Percentiles rank a stretch among this genome's conserved stretches.
Evolutionary conservation across 495 filamentous ascomycete genomes (phyloP).

Genomic region (Podospora pseudopauciseta): DNA sequence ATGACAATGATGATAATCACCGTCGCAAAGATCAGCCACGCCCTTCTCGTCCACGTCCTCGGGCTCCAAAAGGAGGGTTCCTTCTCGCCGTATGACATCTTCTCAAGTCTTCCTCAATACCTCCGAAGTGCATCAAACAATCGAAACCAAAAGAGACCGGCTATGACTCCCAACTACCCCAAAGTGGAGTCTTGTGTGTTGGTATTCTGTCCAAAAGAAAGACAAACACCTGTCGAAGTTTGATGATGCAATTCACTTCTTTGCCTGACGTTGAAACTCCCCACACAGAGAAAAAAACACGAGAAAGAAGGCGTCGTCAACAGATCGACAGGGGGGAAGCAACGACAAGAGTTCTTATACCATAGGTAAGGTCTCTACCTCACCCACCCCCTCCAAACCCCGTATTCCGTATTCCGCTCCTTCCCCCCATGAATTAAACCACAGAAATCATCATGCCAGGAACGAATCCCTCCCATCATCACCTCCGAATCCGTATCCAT

Average conservation of each 20-base stretch:
- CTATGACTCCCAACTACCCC: neutral
- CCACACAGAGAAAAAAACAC: neutral
- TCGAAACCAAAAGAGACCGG: neutral
- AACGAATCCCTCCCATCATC: too few species aligned
- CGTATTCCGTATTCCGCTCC: too few species aligned
- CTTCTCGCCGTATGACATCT: neutral
- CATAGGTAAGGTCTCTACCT: too few species aligned
- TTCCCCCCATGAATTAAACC: too few species aligned
- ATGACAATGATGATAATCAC: constrained; percentile 35
- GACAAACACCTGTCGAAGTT: too few species aligned
- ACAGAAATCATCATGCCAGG: too few species aligned
- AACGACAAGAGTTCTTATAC: neutral
- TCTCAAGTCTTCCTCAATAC: neutral
- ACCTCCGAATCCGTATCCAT: too few species aligned
- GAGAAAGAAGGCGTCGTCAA: neutral
- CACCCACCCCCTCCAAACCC: too few species aligned
- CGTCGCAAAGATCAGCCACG: constrained; percentile 32
- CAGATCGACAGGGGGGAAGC: neutral
- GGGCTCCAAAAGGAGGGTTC: constrained; percentile 14
- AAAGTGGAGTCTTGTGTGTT: neutral
- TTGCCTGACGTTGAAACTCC: neutral
- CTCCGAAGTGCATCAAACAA: neutral
- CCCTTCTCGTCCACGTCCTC: constrained; percentile 48
- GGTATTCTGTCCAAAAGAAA: too few species aligned
- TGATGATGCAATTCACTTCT: too few species aligned